These are phyloP conservation scores for Neofusicoccum parvum DNA, from an alignment of 2,329 filamentous ascomycete genomes.

Conservation along the genomic window DNA sequence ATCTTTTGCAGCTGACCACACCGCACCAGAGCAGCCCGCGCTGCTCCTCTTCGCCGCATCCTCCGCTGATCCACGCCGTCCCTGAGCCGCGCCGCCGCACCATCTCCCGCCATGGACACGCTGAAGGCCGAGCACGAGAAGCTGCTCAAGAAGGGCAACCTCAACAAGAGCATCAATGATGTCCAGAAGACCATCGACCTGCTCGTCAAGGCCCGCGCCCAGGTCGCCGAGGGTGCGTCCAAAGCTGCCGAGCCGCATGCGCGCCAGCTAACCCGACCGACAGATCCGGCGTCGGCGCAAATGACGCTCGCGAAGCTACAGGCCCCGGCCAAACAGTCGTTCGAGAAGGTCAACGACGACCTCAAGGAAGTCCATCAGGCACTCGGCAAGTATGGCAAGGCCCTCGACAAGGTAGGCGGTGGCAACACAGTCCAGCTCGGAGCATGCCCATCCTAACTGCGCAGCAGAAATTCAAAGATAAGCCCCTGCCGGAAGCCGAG, in stretches of 20 bases:
- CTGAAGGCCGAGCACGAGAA: constrained; percentile 75
- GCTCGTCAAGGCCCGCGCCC: constrained; percentile 71
- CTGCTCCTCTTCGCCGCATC: neutral
- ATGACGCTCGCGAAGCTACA: constrained; percentile 82
- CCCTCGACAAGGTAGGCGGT: constrained; percentile 71
- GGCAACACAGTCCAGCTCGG: neutral
- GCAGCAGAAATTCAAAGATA: constrained; percentile 60
- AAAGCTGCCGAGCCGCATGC: constrained; percentile 5
- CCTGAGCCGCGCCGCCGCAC: neutral
- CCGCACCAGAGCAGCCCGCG: neutral
- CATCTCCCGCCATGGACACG: constrained; percentile 54
- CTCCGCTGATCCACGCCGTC: neutral
- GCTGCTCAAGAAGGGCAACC: constrained; percentile 68
- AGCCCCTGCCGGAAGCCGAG: constrained; percentile 72
- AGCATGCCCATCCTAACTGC: constrained; percentile 13
- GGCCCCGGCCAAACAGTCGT: constrained; percentile 77
- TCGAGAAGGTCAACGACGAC: constrained; percentile 78
- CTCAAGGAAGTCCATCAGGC: constrained; percentile 81
- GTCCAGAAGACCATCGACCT: constrained; percentile 82
- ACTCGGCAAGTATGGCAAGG: constrained; percentile 81
- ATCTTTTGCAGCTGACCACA: neutral
- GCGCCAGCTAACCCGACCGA: constrained; percentile 33
- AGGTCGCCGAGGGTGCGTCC: constrained; percentile 64
- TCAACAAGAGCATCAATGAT: constrained; percentile 72
- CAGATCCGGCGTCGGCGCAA: constrained; percentile 70